Evolutionary conservation across 106 monocot genomes (phyloP), one percentile per base, ranked within the genome.

Genomic region (Ottelia alismoides): DNA sequence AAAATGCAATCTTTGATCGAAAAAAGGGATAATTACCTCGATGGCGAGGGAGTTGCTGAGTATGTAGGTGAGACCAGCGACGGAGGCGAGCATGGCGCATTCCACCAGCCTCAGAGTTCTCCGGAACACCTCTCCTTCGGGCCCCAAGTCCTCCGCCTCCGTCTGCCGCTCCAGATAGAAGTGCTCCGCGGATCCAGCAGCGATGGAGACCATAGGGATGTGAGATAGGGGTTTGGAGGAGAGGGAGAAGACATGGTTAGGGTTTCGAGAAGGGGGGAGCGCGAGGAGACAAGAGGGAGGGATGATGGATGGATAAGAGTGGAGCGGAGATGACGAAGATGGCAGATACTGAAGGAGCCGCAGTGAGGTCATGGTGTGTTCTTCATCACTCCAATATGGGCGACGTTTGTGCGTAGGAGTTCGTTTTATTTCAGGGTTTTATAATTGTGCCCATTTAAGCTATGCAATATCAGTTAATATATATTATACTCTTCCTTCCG

Each of bases 21-120:
- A n/a, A n/a, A n/a, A n/a, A n/a, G n/a, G n/a, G n/a, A n/a, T n/a
- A n/a, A n/a, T n/a, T n/a, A 88, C 93, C 80, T 93, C 93, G 31
- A 94, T 75, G 25, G 80, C 80, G 25, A 94, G 88, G 27, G 88
- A 78, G 35, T 94, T 94, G 80, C 93, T 83, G 57, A 94, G 55
- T 26, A 84, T 72, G 64, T 94, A 94, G 18, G 93, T 78, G 44
- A 94, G 75, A 5, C 88, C 94, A 12, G 73, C 70, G 51, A 94
- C 73, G 19, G 94, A 78, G 10, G 94, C 94, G 30, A 94, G 84
- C 94, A 94, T 94, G 27, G 94, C 77, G 88, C 88, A 88, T 78
- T 94, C 94, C 24, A 94, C 94, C 11, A 94, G 81, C 67, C 80
- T 64, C 67, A 88, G 68, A 44, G 94, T 94, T 62, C 75, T 78